These are phyloP conservation scores for Spirogloea muscicola DNA, from an alignment of 139 green algal species.

Conservation along the genomic window DNA sequence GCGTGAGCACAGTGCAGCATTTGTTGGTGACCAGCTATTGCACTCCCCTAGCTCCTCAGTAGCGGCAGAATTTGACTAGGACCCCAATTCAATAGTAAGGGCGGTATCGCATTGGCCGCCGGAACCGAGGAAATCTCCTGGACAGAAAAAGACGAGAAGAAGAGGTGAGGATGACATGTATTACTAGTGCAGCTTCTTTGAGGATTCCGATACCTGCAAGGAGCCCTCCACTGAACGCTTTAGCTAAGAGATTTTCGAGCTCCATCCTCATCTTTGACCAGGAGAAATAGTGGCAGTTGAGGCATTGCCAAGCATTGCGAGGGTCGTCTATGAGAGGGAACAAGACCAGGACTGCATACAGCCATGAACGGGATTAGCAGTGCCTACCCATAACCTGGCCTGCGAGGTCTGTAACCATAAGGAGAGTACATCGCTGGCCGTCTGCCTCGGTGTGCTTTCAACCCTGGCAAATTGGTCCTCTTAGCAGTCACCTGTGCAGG, in stretches of 20 bases:
- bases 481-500: conserved; percentile 76
- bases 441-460: conserved; percentile 65
- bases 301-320: background rate
- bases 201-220: background rate
- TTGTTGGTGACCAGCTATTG: too few relatives aligned
- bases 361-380: background rate
- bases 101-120: conserved; percentile 24
- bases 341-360: background rate
- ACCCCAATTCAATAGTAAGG: conserved; percentile 41
- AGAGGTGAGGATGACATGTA: too few relatives aligned
- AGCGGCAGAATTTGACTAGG: too few relatives aligned
- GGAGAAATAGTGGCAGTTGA: background rate
- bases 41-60: too few relatives aligned
- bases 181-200: background rate
- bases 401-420: conserved; percentile 13
- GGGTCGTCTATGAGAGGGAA: background rate
- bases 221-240: background rate
- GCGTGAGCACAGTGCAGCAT: too few relatives aligned
- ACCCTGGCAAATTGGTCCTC: conserved; percentile 88
- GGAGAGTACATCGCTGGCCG: conserved; percentile 1
- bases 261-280: background rate
- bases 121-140: conserved; percentile 22
- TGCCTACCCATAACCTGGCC: too few relatives aligned
- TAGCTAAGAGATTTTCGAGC: background rate
- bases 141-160: conserved; percentile 2